Evolutionary conservation across 331 rosid genomes (phyloP), one percentile per base, ranked within the genome.

Genomic region (Rosa hybrid): DNA sequence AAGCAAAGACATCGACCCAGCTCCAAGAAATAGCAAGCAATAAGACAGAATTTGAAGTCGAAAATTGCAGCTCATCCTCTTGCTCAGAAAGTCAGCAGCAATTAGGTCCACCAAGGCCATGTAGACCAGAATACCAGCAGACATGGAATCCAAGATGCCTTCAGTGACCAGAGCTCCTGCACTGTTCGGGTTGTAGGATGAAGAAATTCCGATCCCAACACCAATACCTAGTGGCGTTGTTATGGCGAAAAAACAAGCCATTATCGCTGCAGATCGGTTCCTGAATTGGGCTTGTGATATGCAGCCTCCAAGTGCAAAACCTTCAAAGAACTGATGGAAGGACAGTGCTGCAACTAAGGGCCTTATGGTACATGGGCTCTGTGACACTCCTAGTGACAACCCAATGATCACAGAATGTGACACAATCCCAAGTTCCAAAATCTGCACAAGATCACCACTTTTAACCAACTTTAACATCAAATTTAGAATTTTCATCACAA

Each of bases 231-330:
- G 5, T 0, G 99, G 99, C 5, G 96, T 92, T 2, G 99, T 93
- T 9, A 93, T 5, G 56, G 97, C 99, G 16, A 96, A 96, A 46
- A 96, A 96, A 56, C 87, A 87, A 2, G 98, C 98, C 99, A 92
- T 92, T 67, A 93, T 65, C 11, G 97, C 78, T 9, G 91, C 81
- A 1, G 97, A 87, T 5, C 90, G 83, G 42, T 85, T 57, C 81
- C 87, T 92, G 79, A 93, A 92, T 21, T 96, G 97, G 2, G 99
- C 99, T 72, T 96, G 94, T 14, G 98, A 92, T 45, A 96, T 93
- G 87, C 98, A 96, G 12, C 99, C 99, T 83, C 99, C 99, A 1
- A 96, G 92, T 41, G 98, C 99, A 63, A 96, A 96, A 21, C 99
- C 99, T 87, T 96, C 99, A 75, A 96, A 96, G 84, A 96, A 96